Base-by-base conservation (phyloP, 306 rosid species). In the Prunus campanulata region DNA sequence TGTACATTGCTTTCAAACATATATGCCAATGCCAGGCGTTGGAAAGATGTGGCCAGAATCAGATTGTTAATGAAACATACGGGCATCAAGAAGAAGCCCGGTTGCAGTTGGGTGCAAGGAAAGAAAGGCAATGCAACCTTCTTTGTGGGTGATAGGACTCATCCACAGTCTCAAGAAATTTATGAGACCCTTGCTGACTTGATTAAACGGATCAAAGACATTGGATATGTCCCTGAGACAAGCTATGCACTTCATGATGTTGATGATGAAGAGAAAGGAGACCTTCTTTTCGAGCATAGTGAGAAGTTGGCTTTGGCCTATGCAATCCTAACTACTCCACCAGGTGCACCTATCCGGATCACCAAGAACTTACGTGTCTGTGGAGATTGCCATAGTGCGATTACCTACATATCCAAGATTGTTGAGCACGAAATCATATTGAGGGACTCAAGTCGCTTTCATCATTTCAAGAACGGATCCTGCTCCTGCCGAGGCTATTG, bases 271-370 rank as follows among this genome's bases (percentile, higher is more conserved):
- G 98, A 91, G 83, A 93, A 91, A 77, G 91, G 84, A 62, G 96
- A 87, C 83, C 81, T 91, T 64, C 95, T 93, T 48, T 83, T 71
- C 71, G 92, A 93, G 83, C 98, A 91, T 76, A 89, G 97, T 80
- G 98, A 93, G 80, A 93, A 93, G 88, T 84, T 93, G 87, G 98
- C 97, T 71, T 95, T 93, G 85, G 97, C 98, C 63, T 93, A 87
- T 76, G 90, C 84, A 79, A 83, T 92, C 83, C 82, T 88, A 54
- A 88, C 86, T 30, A 67, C 86, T 35, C 85, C 86, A 25, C 79
- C 76, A 8, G 87, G 87, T 18, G 52, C 74, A 50, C 89, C 90
- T 18, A 87, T 92, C 30, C 85, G 92, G 62, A 90, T 88, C 74
- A 88, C 93, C 73, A 90, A 88, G 89, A 91, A 89, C 72, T 87